These are phyloP conservation scores for Pleurotus cornucopiae DNA, from an alignment of 768 basidiomycete species.

Conservation along the genomic window DNA sequence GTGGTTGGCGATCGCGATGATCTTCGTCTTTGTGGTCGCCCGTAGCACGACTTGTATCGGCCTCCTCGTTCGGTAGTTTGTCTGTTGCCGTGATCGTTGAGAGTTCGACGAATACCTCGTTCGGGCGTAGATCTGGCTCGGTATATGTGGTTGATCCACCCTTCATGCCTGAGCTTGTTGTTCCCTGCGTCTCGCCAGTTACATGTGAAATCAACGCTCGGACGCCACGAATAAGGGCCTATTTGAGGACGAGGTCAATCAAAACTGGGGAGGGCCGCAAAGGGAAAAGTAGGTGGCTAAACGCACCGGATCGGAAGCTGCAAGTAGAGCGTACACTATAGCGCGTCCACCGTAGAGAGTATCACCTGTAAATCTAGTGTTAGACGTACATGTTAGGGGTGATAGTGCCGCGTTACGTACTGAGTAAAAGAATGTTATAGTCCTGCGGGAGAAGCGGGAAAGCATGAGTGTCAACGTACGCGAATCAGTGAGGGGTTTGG, in stretches of 20 bases:
- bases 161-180: neutral
- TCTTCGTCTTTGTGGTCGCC: neutral
- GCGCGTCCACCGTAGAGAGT: conserved; percentile 13
- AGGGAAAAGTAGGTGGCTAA: too few species aligned
- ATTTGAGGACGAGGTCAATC: neutral
- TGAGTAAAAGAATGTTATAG: neutral
- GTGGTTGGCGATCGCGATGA: neutral
- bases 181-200: neutral
- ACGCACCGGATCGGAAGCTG: conserved; percentile 13
- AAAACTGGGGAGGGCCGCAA: neutral
- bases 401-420: neutral
- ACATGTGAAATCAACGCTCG: neutral
- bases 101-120: neutral
- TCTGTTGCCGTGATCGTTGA: neutral
- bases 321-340: conserved; percentile 11
- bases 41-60: neutral
- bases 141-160: neutral
- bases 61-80: neutral
- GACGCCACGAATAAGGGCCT: neutral
- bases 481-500: neutral
- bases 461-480: neutral
- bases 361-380: conserved; percentile 3
- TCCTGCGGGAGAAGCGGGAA: neutral
- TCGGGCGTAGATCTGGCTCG: neutral
- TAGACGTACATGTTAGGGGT: neutral